Base-by-base conservation (phyloP, 345 rosid genomes). In the Euclidium syriacum region DNA sequence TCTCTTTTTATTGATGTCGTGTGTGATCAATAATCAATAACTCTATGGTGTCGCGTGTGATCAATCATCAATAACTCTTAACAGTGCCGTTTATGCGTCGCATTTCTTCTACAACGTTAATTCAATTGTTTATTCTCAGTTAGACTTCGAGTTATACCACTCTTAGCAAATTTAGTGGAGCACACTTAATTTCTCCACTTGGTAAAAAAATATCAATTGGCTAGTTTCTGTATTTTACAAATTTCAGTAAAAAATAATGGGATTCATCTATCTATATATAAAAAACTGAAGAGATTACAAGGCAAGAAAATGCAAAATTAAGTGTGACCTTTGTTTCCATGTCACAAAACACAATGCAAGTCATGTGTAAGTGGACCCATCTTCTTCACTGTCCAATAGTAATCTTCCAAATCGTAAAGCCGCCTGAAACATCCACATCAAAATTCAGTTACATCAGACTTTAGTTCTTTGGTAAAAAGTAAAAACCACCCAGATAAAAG, bases 371-470 rank as follows among this genome's bases (percentile, higher is more conserved):
- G 34, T 0, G 75, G 42, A 40, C 83, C 71, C 61, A 77, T 71
- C 58, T 63, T 66, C 25, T 56, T 65, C 40, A 80, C 71, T 34
- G 52, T 47, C 62, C 73, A 58, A 61, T 70, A 77, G 70, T 85
- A 87, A 22, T 67, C 77, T 62, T 78, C 88, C 68, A 81, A 81
- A 33, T 74, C 88, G 33, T 90, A 90, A 32, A 85, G 72, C 60
- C 43, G 43, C 83, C 92, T 87, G 95, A 29, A 75, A 34, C 26
- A 67, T 71, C 34, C 9, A 41, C 53, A 65, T 18, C 44, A 51
- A 49, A 40, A 49, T 25, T 52, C 51, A 51, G n/a, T n/a, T n/a
- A 30, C 15, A 29, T 23, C n/a, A 46, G 40, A 50, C 30, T 44
- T 22, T 14, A 15, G 3, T 20, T 42, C 30, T 43, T 5, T 46